A percentile compares a stretch with the other conserved stretches of the same genome.
Evolutionary conservation across 345 rosid species (phyloP).

Genomic region (Salix koriyanagi): DNA sequence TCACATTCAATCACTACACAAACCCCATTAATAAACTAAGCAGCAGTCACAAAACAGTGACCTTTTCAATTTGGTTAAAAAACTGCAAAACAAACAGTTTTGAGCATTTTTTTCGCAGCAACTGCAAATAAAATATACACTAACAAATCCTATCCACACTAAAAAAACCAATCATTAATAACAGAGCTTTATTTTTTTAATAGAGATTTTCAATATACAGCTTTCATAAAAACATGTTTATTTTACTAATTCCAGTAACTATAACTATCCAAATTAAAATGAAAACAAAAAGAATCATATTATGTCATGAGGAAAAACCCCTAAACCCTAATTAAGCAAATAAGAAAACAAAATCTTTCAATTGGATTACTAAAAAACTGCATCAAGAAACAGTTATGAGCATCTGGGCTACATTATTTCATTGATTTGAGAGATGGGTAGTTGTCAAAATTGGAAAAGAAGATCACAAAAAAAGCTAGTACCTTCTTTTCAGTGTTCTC

Average conservation of each 20-base stretch:
- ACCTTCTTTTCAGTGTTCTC: slow-evolving; percentile 43
- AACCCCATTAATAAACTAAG: neutral
- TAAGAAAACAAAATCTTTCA: slow-evolving; percentile 1
- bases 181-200: neutral
- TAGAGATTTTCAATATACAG: neutral
- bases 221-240: neutral
- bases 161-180: neutral
- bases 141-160: neutral
- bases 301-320: neutral
- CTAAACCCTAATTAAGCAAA: neutral
- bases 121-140: neutral
- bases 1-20: neutral
- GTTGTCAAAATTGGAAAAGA: slow-evolving; percentile 12
- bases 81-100: too few relatives aligned
- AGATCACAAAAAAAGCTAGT: neutral
- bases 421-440: slow-evolving; percentile 2
- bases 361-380: neutral
- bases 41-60: too few relatives aligned
- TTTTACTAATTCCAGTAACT: neutral
- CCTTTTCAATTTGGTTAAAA: too few relatives aligned
- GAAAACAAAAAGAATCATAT: neutral
- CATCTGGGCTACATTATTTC: neutral
- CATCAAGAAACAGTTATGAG: neutral
- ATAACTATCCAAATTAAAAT: neutral
- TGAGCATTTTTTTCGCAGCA: too few relatives aligned